Base-by-base conservation (phyloP, 192 early-diverging fungal genomes). In the Ambispora gerdemannii region DNA sequence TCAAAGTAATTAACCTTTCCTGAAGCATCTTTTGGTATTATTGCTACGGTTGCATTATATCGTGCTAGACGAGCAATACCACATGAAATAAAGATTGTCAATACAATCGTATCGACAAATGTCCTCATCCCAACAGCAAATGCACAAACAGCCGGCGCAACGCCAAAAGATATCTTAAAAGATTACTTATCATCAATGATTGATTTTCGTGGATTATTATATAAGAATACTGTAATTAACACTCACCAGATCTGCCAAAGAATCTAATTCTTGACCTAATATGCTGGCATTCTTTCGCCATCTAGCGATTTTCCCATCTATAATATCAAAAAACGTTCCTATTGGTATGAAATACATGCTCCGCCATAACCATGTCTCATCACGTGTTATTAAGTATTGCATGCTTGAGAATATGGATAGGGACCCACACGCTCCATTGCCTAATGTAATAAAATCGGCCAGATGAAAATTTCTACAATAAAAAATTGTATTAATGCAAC, bases 241-340 rank as follows among this genome's bases (percentile, higher is more conserved):
- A 63, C 76, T 77, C 78, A 93, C 87, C 70, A 94, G 82, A 79
- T 96, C 94, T 11, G 94, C 90, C 63, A 96, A 80, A 27, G 89
- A 91, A 75, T 96, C 94, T 19, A 96, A 77, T 76, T 96, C 94
- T 64, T 95, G 92, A 25, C 94, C 94, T 19, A 96, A 79, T 32
- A 91, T 78, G 4, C 88, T 90, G 43, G 83, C 81, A 19, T 86
- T 83, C 10, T 87, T 80, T 62, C 86, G 75, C 92, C 92, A 95
- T 35, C 93, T 85, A 8, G 92, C 92, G 10, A 95, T 88, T 70
- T 84, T 91, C 22, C 86, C 91, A 69, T 89, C 93, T 75, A 88
- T 78, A 74, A 88, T 83, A 81, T 91, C 89, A 72, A 92, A 88
- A 15, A 87, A 53, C 35, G 88, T 84, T 30, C 90, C 91, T 47